Evolutionary conservation across 164 flowering plant genomes (phyloP), one percentile per base, ranked within the genome.

Genomic region (Tetrastigma voinierianum): DNA sequence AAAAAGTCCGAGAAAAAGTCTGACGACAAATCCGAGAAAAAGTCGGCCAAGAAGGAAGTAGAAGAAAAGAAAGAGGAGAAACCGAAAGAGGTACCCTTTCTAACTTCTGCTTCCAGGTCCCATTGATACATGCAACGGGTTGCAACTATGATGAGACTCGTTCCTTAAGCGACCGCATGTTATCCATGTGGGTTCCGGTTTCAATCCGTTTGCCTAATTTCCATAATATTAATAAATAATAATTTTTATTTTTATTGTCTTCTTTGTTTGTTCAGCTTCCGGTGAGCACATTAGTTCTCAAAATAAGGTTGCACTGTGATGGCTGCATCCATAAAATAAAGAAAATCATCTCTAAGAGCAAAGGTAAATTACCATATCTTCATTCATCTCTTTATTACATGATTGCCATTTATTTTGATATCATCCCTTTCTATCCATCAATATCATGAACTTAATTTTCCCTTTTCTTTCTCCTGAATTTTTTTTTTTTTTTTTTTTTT

Each of bases 261-360:
- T 63, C 18, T 24, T 4, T 12, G 61, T 23, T 57, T 67, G 20
- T 44, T 63, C 67, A 82, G 88, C 63, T 70, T 40, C 65, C 21
- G 23, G 73, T 71, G 79, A 74, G 72, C 6, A 82, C 92, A 51
- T 81, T 81, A 55, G 88, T 81, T 24, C n/a, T 89, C 68, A 89
- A 84, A 78, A 83, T 83, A 32, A 68, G 74, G 49, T 62, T 87
- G 47, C 98, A 93, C 67, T 93, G 98, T 64, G 97, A 88, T 0
- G 98, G 96, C 13, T 93, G 98, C 81, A 83, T 80, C 10, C 68
- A 73, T 8, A 93, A 84, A 64, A 87, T 95, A 0, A 72, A 72
- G 20, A 72, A 69, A 60, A 75, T 78, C n/a, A 78, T 92, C 18
- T 9, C n/a, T 1, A 92, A 87, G 62, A 56, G 57, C 52, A 76